A percentile compares a stretch with the other conserved stretches of the same genome.
phyloP scores from a whole-genome alignment of 768 basidiomycete genomes.

The Lentinula edodes region DNA sequence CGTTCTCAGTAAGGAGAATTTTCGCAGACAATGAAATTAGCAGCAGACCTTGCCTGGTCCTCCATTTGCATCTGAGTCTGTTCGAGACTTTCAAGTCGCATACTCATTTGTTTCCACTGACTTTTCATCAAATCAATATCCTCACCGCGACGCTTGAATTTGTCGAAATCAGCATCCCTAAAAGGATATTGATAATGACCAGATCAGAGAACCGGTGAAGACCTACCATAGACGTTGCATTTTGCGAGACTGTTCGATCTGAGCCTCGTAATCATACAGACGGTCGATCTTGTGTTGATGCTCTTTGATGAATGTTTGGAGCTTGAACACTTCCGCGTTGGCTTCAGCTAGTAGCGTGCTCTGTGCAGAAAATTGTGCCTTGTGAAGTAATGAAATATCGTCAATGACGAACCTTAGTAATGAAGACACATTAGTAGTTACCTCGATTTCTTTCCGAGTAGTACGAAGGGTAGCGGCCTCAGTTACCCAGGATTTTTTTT shows the following conservation, averaged over 20 bases:
- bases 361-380: conserved; percentile 70
- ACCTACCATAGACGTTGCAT: conserved; percentile 76
- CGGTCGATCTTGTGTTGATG: conserved; percentile 77
- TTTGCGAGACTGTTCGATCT: conserved; percentile 76
- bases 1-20: not conserved
- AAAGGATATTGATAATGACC: not conserved
- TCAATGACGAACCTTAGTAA: conserved; percentile 1
- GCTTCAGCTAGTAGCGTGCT: conserved; percentile 66
- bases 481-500: conserved; percentile 70
- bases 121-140: conserved; percentile 51
- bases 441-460: conserved; percentile 67
- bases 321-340: conserved; percentile 57
- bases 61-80: conserved; percentile 49
- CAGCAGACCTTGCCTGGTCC: conserved; percentile 50
- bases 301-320: conserved; percentile 74
- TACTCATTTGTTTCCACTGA: conserved; percentile 60
- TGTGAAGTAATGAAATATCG: not conserved
- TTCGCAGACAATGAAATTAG: not conserved
- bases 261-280: conserved; percentile 79
- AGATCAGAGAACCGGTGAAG: not conserved
- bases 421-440: conserved; percentile 15
- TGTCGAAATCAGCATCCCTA: conserved; percentile 74
- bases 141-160: conserved; percentile 59
- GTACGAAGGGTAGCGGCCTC: conserved; percentile 67
- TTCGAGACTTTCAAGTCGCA: conserved; percentile 56